These are phyloP conservation scores for Chlamydomonas eustigma DNA, from an alignment of 139 green algal species.

Conservation along the genomic window DNA sequence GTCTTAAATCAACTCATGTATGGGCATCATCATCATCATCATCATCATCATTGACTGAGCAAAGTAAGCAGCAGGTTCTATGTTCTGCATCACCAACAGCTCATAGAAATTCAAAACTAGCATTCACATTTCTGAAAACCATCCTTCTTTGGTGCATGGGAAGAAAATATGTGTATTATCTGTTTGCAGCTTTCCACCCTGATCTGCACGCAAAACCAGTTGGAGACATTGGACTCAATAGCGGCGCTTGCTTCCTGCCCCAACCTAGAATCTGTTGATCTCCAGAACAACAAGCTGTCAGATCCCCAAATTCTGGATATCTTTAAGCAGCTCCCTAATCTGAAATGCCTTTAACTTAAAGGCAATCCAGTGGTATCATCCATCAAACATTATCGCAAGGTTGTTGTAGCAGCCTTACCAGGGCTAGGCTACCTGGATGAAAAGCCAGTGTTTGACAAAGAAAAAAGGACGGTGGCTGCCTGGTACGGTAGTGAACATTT, in stretches of 20 bases:
- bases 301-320: slow-evolving; percentile 52
- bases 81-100: no score
- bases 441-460: slow-evolving; percentile 71
- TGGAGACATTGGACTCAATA: slow-evolving; percentile 44
- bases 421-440: slow-evolving; percentile 83
- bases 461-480: slow-evolving; percentile 63
- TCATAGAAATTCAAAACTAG: no score
- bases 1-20: no score
- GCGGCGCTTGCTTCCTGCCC: slow-evolving; percentile 40
- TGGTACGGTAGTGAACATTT: no score
- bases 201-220: slow-evolving; percentile 59
- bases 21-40: no score
- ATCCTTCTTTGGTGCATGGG: no score
- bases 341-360: slow-evolving; percentile 84
- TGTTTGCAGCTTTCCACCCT: slow-evolving; percentile 66
- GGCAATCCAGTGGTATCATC: slow-evolving; percentile 75
- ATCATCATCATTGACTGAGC: no score
- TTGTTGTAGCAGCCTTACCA: slow-evolving; percentile 51
- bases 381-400: slow-evolving; percentile 74
- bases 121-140: no score
- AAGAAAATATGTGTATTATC: no score
- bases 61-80: no score
- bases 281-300: slow-evolving; percentile 72
- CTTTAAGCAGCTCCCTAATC: slow-evolving; percentile 52
- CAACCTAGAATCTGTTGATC: slow-evolving; percentile 60